Percentiles rank a stretch among this genome's conserved stretches.
Evolutionary conservation across 257 asterid genomes (phyloP).

Genomic region (Knoxia roxburghii): DNA sequence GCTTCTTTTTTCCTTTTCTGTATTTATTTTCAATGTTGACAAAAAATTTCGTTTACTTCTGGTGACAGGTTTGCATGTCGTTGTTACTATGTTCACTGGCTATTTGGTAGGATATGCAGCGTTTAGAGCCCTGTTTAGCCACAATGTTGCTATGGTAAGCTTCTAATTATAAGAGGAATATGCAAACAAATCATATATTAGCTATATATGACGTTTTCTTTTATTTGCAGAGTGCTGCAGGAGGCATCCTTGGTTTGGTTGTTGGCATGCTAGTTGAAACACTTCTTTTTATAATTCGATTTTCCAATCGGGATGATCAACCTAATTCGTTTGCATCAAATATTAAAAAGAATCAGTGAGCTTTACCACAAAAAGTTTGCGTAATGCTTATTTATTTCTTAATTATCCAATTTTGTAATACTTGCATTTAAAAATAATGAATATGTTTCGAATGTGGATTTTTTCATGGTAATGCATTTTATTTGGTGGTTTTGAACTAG

Average conservation of each 20-base stretch:
- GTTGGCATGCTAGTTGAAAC: constrained; percentile 85
- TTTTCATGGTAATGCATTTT: not conserved
- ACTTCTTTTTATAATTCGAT: constrained; percentile 63
- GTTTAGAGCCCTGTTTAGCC: constrained; percentile 83
- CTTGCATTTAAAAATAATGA: not conserved
- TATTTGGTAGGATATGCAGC: constrained; percentile 82
- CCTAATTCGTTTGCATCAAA: constrained; percentile 29
- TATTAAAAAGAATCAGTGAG: constrained; percentile 56
- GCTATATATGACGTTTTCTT: not conserved
- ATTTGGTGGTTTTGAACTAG: not conserved
- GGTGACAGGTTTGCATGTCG: constrained; percentile 75
- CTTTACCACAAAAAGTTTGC: constrained; percentile 7
- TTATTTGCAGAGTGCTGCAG: constrained; percentile 73
- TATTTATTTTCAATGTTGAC: not conserved
- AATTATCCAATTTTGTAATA: not conserved
- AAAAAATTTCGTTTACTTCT: constrained; percentile 3
- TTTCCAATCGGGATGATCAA: constrained; percentile 37
- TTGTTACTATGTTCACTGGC: constrained; percentile 78
- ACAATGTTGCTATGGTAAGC: constrained; percentile 70
- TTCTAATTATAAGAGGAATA: not conserved
- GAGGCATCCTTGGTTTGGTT: constrained; percentile 94
- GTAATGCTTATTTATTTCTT: not conserved
- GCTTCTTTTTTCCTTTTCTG: not conserved
- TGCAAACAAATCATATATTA: not conserved
- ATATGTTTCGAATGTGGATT: not conserved